Conservation (phyloP, 1,284 basidiomycete genomes). For the Moesziomyces sp. region DNA sequence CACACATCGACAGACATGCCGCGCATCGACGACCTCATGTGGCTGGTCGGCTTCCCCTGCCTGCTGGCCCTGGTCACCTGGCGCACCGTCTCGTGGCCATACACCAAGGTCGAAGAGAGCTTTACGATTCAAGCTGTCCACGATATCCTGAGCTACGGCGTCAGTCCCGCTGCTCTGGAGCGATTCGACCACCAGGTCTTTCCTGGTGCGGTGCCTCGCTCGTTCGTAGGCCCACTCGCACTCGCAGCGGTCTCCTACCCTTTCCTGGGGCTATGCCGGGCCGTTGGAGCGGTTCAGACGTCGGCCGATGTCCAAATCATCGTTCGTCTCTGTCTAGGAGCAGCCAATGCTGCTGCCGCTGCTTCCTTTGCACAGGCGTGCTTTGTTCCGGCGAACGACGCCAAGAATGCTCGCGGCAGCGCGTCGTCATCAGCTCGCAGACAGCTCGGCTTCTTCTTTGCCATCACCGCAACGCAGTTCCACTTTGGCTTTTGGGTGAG, state of each 20-base stretch:
- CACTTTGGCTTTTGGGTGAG: conserved; percentile 93
- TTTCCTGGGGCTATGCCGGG: conserved; percentile 60
- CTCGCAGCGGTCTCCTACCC: conserved; percentile 64
- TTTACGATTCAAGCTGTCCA: conserved; percentile 93
- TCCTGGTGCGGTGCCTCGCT: conserved; percentile 87
- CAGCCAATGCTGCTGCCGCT: conserved; percentile 76
- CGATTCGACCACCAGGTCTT: conserved; percentile 91
- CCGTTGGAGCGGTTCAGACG: conserved; percentile 71
- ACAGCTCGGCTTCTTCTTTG: conserved; percentile 67
- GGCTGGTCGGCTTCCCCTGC: conserved; percentile 21
- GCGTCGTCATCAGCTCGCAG: not conserved
- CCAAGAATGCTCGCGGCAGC: not conserved
- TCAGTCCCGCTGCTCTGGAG: conserved; percentile 62
- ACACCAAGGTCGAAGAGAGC: conserved; percentile 96
- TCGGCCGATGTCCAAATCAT: conserved; percentile 74
- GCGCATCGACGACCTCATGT: conserved; percentile 8
- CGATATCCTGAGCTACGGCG: conserved; percentile 84
- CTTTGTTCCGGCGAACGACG: conserved; percentile 53
- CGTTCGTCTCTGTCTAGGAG: conserved; percentile 80
- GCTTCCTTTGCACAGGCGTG: conserved; percentile 76
- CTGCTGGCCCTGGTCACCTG: conserved; percentile 23
- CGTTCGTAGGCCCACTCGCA: conserved; percentile 78
- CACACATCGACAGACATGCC: conserved; percentile 1
- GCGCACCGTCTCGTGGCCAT: conserved; percentile 71
- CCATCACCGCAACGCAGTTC: conserved; percentile 84